These are phyloP conservation scores for Tricladium varicosporioides DNA, from an alignment of 2,329 filamentous ascomycete species.

Conservation along the genomic window DNA sequence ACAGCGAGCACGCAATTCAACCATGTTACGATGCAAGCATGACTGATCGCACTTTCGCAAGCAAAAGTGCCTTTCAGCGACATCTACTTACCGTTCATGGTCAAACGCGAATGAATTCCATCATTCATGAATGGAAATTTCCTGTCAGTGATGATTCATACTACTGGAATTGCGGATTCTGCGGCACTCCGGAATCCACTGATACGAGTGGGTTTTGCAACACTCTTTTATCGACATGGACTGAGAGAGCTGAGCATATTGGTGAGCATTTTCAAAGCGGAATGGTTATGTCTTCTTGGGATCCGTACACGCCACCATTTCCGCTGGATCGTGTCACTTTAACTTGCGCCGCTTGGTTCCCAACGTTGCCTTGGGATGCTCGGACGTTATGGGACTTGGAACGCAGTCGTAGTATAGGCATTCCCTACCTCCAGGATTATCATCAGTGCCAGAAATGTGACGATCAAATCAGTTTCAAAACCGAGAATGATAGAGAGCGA, in stretches of 20 bases:
- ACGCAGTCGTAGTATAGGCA: background rate
- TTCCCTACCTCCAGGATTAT: background rate
- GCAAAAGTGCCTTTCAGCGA: background rate
- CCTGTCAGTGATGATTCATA: background rate
- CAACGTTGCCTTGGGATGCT: background rate
- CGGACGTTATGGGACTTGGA: background rate
- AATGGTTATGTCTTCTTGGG: constrained; percentile 1
- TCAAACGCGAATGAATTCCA: background rate
- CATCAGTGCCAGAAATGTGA: background rate
- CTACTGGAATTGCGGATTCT: constrained; percentile 6
- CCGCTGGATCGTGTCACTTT: background rate
- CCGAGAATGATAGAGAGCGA: background rate
- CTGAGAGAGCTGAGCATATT: constrained; percentile 2
- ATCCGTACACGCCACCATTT: background rate
- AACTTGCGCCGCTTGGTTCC: background rate
- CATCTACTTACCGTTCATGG: background rate
- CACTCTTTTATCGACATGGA: background rate
- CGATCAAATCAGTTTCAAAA: background rate
- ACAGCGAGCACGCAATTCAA: background rate
- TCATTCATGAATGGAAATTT: background rate
- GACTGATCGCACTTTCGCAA: background rate
- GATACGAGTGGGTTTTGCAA: background rate
- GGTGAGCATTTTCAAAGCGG: constrained; percentile 1
- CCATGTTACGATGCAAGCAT: background rate
- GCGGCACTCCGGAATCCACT: too few species aligned